phyloP scores from a whole-genome alignment of 345 rosid genomes.

The Eucalyptus globulus region DNA sequence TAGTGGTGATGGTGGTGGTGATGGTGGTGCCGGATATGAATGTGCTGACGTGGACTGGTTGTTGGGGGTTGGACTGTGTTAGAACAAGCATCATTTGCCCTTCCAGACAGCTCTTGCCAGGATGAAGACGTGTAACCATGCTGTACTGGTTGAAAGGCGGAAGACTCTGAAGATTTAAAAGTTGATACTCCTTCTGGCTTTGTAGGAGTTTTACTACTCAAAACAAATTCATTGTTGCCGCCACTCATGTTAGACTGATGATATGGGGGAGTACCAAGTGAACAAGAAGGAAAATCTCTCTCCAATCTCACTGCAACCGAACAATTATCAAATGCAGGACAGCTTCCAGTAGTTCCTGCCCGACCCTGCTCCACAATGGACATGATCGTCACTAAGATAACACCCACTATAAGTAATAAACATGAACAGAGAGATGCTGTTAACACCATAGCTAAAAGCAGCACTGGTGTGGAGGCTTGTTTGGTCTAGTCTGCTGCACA shows the following conservation, averaged over 20 bases:
- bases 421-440: neutral
- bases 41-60: conserved; percentile 7
- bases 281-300: conserved; percentile 13
- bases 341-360: conserved; percentile 40
- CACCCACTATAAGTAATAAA: neutral
- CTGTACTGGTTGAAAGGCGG: conserved; percentile 24
- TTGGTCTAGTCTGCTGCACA: neutral
- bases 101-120: conserved; percentile 4
- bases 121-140: conserved; percentile 8
- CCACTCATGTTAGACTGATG: conserved; percentile 51
- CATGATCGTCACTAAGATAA: neutral
- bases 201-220: conserved; percentile 22
- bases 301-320: conserved; percentile 34
- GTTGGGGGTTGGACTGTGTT: neutral
- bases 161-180: conserved; percentile 22
- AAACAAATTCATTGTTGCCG: conserved; percentile 37
- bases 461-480: neutral
- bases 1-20: conserved; percentile 20
- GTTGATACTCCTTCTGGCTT: conserved; percentile 28
- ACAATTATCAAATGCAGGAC: conserved; percentile 36
- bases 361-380: conserved; percentile 20
- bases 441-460: neutral
- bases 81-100: conserved; percentile 3
- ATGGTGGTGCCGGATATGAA: conserved; percentile 19
- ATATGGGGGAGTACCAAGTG: conserved; percentile 18